Evolutionary conservation across 805 yeast species (phyloP).

Genomic region (Helenozyma baotianmanensis): DNA sequence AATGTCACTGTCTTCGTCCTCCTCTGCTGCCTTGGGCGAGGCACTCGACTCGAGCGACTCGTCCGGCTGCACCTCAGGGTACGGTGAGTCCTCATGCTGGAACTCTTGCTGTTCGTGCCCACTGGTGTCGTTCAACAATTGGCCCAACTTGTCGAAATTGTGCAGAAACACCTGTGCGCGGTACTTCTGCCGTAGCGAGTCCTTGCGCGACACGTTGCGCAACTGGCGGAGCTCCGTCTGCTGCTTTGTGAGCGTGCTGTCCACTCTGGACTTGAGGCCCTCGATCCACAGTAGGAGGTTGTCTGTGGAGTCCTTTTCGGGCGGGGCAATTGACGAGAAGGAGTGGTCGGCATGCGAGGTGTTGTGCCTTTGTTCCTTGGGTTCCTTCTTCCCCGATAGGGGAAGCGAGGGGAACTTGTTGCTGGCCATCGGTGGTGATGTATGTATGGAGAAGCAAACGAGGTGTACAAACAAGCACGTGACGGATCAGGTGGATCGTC

Average conservation of each 20-base stretch:
- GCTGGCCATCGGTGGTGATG: background rate
- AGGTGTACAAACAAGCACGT: too few relatives aligned
- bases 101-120: background rate
- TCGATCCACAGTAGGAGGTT: constrained; percentile 15
- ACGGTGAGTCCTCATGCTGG: constrained; percentile 3
- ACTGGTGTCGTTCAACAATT: constrained; percentile 3
- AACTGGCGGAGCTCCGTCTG: constrained; percentile 8
- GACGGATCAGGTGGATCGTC: too few relatives aligned
- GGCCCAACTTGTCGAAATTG: constrained; percentile 21
- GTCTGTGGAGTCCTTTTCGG: background rate
- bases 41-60: too few relatives aligned
- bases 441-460: too few relatives aligned
- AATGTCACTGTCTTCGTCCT: background rate
- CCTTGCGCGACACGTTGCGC: constrained; percentile 8
- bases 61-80: constrained; percentile 1
- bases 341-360: background rate
- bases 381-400: background rate
- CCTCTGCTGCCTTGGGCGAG: constrained; percentile 1
- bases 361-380: too few relatives aligned
- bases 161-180: constrained; percentile 22
- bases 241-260: constrained; percentile 9
- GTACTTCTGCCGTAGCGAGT: constrained; percentile 18
- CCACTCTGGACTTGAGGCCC: constrained; percentile 11
- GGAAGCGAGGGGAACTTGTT: constrained; percentile 1
- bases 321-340: too few relatives aligned